Percentiles rank a stretch among this genome's conserved stretches.
These are phyloP conservation scores for Neonectria sp. DNA, from an alignment of 2,329 filamentous ascomycete genomes.

Conservation along the genomic window DNA sequence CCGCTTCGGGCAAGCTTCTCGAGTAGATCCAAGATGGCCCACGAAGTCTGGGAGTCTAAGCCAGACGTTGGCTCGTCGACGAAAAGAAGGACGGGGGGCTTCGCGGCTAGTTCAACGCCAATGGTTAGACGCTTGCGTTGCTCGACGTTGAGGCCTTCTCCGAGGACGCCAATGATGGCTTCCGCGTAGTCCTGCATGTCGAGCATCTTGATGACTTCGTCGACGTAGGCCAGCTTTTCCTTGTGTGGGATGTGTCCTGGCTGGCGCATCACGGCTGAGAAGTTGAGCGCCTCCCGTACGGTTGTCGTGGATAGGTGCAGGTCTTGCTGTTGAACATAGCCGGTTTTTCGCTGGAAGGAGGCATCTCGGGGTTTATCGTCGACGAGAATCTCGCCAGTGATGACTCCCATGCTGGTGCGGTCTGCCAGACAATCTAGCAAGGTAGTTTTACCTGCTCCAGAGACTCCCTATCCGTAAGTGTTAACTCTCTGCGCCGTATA, in stretches of 20 bases:
- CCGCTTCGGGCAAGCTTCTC: conserved; percentile 68
- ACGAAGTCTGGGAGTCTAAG: conserved; percentile 72
- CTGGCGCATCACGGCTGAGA: conserved; percentile 87
- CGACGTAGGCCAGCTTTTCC: conserved; percentile 87
- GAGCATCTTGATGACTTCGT: conserved; percentile 79
- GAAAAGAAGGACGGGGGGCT: conserved; percentile 69
- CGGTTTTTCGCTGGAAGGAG: conserved; percentile 89
- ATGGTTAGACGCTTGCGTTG: conserved; percentile 73
- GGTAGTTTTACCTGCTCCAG: conserved; percentile 90
- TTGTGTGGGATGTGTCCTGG: conserved; percentile 74
- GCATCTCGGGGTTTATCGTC: conserved; percentile 75
- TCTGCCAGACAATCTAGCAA: conserved; percentile 86
- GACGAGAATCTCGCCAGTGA: conserved; percentile 82
- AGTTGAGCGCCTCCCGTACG: conserved; percentile 86
- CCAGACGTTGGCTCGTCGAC: conserved; percentile 72
- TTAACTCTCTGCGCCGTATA: background rate
- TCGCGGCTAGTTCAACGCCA: conserved; percentile 68
- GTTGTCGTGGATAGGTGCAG: conserved; percentile 85
- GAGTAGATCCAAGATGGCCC: conserved; percentile 71
- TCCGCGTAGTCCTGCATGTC: conserved; percentile 75
- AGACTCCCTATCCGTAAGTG: conserved; percentile 62
- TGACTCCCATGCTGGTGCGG: conserved; percentile 87
- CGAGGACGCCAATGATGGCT: conserved; percentile 72
- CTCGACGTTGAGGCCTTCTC: conserved; percentile 71
- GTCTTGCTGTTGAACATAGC: conserved; percentile 92